Percentiles rank a stretch among this genome's conserved stretches.
These are phyloP conservation scores for Arachis monticola DNA, from an alignment of 331 rosid species.

Conservation along the genomic window DNA sequence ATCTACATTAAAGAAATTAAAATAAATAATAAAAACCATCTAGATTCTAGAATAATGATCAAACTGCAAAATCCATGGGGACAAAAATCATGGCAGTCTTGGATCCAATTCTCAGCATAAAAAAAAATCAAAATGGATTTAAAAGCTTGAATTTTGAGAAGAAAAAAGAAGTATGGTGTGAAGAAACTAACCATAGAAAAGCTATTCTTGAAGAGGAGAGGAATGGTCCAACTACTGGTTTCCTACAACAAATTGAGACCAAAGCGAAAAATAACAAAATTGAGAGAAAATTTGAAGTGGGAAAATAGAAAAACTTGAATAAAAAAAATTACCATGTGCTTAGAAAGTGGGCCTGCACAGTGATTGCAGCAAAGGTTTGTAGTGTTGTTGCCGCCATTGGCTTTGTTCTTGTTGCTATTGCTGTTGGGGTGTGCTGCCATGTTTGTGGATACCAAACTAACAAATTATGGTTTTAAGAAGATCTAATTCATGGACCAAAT, in stretches of 20 bases:
- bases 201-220: slow-evolving; percentile 78
- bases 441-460: background rate
- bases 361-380: slow-evolving; percentile 66
- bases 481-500: no score
- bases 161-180: slow-evolving; percentile 20
- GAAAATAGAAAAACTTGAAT: background rate
- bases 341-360: slow-evolving; percentile 86
- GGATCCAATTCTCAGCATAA: slow-evolving; percentile 14
- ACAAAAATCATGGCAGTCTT: slow-evolving; percentile 10
- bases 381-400: background rate
- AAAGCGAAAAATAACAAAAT: background rate
- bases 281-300: background rate
- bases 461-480: no score
- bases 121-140: background rate
- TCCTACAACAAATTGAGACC: slow-evolving; percentile 49
- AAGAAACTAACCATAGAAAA: slow-evolving; percentile 74
- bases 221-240: slow-evolving; percentile 73
- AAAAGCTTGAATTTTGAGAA: slow-evolving; percentile 32
- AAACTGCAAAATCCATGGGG: background rate
- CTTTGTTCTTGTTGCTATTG: background rate
- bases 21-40: no score
- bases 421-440: slow-evolving; percentile 42
- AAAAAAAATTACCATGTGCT: slow-evolving; percentile 57
- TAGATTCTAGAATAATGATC: background rate
- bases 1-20: no score